These are phyloP conservation scores for Kodamaea suecica DNA, from an alignment of 1,139 yeast genomes.

Conservation along the genomic window DNA sequence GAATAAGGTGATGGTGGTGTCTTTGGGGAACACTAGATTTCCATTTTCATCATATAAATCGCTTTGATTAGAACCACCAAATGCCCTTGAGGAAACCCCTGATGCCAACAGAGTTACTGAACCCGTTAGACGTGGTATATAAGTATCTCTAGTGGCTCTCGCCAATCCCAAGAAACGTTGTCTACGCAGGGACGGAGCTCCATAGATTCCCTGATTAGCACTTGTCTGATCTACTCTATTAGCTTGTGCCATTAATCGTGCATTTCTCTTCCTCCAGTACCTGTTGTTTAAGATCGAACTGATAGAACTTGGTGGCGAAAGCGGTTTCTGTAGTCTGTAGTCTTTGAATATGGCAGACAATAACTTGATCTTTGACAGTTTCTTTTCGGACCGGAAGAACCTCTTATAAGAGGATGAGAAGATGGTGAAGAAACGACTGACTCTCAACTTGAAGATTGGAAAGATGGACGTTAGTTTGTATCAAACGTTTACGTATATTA, in stretches of 20 bases:
- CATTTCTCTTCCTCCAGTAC: constrained; percentile 2
- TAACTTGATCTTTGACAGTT: constrained; percentile 5
- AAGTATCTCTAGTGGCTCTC: constrained; percentile 54
- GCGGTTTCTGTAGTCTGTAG: constrained; percentile 11
- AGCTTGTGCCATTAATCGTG: neutral
- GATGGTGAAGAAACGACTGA: constrained; percentile 2
- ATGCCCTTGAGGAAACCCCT: constrained; percentile 40
- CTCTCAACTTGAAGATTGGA: constrained; percentile 2
- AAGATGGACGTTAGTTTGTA: too few relatives aligned
- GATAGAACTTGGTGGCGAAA: constrained; percentile 2
- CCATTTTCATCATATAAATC: constrained; percentile 35
- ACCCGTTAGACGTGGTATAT: constrained; percentile 50
- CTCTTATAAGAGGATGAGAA: constrained; percentile 3
- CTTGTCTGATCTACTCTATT: neutral
- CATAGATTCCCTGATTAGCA: too few relatives aligned
- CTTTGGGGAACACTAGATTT: constrained; percentile 33
- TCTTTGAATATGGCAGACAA: constrained; percentile 7
- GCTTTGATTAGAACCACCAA: constrained; percentile 24
- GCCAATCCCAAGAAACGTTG: constrained; percentile 47
- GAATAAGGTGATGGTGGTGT: constrained; percentile 43
- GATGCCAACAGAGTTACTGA: constrained; percentile 49
- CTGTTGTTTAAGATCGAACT: neutral
- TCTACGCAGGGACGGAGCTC: constrained; percentile 25
- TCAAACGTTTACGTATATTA: too few relatives aligned
- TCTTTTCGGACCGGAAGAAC: constrained; percentile 6